Evolutionary conservation across 2,329 filamentous ascomycete genomes (phyloP), one percentile per base, ranked within the genome.

Genomic region (Penicillium sp.): DNA sequence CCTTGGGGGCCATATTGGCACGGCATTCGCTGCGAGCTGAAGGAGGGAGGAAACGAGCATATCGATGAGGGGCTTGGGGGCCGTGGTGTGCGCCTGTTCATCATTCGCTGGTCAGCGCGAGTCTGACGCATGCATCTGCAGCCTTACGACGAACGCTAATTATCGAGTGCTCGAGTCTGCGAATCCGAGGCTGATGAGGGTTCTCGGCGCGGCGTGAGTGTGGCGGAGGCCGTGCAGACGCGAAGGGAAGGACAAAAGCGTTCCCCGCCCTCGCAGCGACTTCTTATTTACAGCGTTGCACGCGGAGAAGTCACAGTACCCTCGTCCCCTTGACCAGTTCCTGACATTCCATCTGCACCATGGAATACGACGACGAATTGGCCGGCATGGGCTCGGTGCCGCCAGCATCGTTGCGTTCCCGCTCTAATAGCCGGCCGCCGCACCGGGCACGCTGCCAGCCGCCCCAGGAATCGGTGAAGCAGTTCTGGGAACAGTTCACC

Each of bases 401-500:
- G 35, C 55, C 54, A 14, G 50, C 51, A 7, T 62, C 63, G 11
- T n/a, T n/a, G 4, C 25, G 25, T 4, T 59, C 61, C 4, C 60
- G 56, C 27, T 65, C 63, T 1, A 58, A 58, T 29, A 60, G 62
- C 41, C 50, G 60, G 27, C 50, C 57, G 32, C 58, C 57, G 6
- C 53, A 44, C 25, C 68, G 65, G 37, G 44, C 53, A 33, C 77
- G 74, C 53, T 73, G 77, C 41, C 75, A 79, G 54, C 67, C 79
- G 6, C 84, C 85, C 0, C 86, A 90, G 60, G 75, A 80, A 42
- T 75, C 72, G 17, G 78, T 90, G 41, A 78, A 86, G 50, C 77
- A 84, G 45, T 88, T 88, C 58, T 90, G 85, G 86, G 66, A 73
- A 36, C 81, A 80, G 41, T 87, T 88, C 53, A 83, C 76, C 10